These are phyloP conservation scores for Saprolegnia parasitica DNA, from an alignment of 352 stramenopile genomes.

Conservation along the genomic window DNA sequence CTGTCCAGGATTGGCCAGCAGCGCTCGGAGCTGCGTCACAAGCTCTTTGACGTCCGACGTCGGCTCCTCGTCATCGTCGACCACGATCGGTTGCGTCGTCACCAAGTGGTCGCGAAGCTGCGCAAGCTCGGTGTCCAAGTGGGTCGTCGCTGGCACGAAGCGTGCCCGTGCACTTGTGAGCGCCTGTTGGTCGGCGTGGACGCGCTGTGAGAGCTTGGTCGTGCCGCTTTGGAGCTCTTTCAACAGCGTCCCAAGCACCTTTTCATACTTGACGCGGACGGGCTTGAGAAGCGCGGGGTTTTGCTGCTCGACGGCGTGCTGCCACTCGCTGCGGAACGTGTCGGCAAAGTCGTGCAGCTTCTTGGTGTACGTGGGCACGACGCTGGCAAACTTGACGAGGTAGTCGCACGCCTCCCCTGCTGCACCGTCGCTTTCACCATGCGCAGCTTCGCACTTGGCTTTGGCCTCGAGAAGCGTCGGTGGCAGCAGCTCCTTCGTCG, in stretches of 20 bases:
- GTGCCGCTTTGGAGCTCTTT: slow-evolving; percentile 25
- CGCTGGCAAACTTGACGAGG: slow-evolving; percentile 17
- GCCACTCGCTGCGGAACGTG: slow-evolving; percentile 1
- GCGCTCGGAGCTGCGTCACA: slow-evolving; percentile 18
- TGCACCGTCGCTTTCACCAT: slow-evolving; percentile 7
- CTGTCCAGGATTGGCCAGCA: slow-evolving; percentile 15
- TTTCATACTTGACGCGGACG: slow-evolving; percentile 18
- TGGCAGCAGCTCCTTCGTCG: slow-evolving; percentile 17
- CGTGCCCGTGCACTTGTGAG: background rate
- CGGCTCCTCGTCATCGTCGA: background rate
- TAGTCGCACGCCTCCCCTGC: background rate
- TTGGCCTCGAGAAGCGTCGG: slow-evolving; percentile 4
- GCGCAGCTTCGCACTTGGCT: background rate
- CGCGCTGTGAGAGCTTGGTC: background rate
- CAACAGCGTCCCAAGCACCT: slow-evolving; percentile 2
- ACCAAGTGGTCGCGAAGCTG: slow-evolving; percentile 4
- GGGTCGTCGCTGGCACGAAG: background rate
- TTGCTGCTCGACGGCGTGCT: slow-evolving; percentile 21
- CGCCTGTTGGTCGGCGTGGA: slow-evolving; percentile 19
- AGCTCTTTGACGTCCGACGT: slow-evolving; percentile 17
- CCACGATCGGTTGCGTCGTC: background rate
- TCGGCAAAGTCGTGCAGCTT: slow-evolving; percentile 20
- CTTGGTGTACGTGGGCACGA: slow-evolving; percentile 13
- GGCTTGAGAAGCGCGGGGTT: slow-evolving; percentile 26
- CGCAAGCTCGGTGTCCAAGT: background rate